Evolutionary conservation across 1,284 basidiomycete species (phyloP).

Genomic region (Sparassis latifolia): DNA sequence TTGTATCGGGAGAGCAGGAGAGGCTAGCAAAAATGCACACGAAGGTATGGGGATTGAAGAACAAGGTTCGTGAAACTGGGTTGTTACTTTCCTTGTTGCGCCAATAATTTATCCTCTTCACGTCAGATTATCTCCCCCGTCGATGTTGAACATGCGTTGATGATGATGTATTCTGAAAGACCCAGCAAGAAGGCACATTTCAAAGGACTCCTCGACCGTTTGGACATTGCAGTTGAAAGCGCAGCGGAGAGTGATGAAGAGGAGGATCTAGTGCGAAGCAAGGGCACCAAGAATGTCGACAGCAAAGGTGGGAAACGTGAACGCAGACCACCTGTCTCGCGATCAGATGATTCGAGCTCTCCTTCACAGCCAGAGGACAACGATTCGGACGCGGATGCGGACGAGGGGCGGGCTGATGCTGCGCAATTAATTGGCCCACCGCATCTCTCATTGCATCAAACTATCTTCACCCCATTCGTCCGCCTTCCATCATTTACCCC

Average conservation of each 20-base stretch:
- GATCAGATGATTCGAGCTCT: not conserved
- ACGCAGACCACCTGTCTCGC: too few species aligned
- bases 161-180: slow-evolving; percentile 30
- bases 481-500: slow-evolving; percentile 10
- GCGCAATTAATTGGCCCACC: not conserved
- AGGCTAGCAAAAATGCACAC: slow-evolving; percentile 44
- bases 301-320: not conserved
- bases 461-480: slow-evolving; percentile 22
- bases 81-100: not conserved
- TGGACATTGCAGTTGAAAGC: slow-evolving; percentile 8
- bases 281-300: slow-evolving; percentile 10
- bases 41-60: slow-evolving; percentile 47
- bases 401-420: slow-evolving; percentile 7
- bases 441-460: slow-evolving; percentile 15
- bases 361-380: not conserved
- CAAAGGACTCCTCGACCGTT: slow-evolving; percentile 18
- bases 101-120: not conserved
- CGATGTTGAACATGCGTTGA: slow-evolving; percentile 40
- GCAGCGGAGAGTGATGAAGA: not conserved
- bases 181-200: slow-evolving; percentile 30
- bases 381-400: slow-evolving; percentile 8
- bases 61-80: slow-evolving; percentile 24
- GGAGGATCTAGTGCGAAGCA: not conserved
- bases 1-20: slow-evolving; percentile 53
- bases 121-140: slow-evolving; percentile 27